phyloP scores from a whole-genome alignment of 257 asterid genomes.

The Fraxinus anomala region DNA sequence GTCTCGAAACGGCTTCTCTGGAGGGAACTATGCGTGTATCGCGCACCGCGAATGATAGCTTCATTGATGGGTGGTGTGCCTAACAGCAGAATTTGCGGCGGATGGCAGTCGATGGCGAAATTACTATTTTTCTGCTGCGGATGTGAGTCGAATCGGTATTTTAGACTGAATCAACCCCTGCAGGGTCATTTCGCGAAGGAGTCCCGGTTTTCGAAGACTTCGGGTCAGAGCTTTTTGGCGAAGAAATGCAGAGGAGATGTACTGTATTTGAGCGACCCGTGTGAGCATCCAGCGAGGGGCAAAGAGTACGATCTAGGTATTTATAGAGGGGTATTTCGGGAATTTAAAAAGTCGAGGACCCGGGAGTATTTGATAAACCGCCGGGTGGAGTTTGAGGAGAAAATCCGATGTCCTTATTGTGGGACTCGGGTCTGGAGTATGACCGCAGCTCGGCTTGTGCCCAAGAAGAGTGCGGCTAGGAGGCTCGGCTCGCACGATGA shows the following conservation, averaged over 20 bases:
- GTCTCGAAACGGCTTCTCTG: constrained; percentile 41
- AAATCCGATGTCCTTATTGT: constrained; percentile 40
- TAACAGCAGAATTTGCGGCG: constrained; percentile 33
- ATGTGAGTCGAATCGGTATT: constrained; percentile 39
- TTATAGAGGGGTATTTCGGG: constrained; percentile 44
- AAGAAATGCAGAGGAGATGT: constrained; percentile 38
- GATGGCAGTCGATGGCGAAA: constrained; percentile 48
- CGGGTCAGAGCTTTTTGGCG: constrained; percentile 44
- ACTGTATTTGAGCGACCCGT: constrained; percentile 46
- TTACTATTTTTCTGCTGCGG: constrained; percentile 45
- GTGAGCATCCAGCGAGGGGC: constrained; percentile 35
- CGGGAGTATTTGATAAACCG: constrained; percentile 39
- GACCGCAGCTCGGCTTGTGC: constrained; percentile 46
- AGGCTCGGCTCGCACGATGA: constrained; percentile 42
- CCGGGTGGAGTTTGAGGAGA: constrained; percentile 36
- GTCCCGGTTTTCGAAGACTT: constrained; percentile 50
- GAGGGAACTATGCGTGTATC: constrained; percentile 36
- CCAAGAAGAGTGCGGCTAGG: constrained; percentile 41
- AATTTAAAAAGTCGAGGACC: constrained; percentile 41
- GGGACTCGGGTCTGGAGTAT: constrained; percentile 52
- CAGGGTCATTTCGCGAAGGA: constrained; percentile 36
- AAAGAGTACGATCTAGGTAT: constrained; percentile 37
- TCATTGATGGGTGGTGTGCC: constrained; percentile 32
- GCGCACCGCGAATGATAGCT: constrained; percentile 42
- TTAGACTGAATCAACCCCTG: constrained; percentile 11